A percentile compares a stretch with the other conserved stretches of the same genome.
phyloP scores from a whole-genome alignment of 2,329 filamentous ascomycete species.

The Apiospora sp. region DNA sequence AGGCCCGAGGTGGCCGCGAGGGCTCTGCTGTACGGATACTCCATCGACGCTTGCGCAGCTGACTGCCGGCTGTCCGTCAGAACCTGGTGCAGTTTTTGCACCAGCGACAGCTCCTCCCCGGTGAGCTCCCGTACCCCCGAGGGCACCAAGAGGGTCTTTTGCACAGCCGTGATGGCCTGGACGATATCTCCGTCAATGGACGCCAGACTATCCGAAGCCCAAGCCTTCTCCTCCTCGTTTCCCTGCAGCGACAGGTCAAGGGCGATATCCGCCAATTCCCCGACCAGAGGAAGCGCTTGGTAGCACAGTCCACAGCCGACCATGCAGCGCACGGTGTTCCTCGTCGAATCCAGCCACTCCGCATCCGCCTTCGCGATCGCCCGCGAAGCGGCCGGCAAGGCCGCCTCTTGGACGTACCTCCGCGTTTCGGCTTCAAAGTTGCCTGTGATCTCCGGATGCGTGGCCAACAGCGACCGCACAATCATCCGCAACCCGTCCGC shows the following conservation, averaged over 20 bases:
- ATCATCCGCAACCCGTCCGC: conserved; percentile 49
- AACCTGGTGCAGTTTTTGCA: conserved; percentile 16
- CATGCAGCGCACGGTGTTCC: conserved; percentile 37
- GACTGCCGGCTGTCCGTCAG: conserved; percentile 6
- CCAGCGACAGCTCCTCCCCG: conserved; percentile 28
- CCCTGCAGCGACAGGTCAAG: conserved; percentile 16
- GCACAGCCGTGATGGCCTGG: conserved; percentile 46
- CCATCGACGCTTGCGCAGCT: neutral
- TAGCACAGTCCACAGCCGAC: conserved; percentile 36
- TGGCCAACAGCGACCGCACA: conserved; percentile 42
- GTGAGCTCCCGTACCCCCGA: conserved; percentile 33
- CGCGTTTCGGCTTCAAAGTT: conserved; percentile 43
- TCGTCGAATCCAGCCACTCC: conserved; percentile 21
- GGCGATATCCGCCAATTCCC: conserved; percentile 28
- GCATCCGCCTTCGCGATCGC: neutral
- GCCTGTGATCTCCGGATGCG: conserved; percentile 41
- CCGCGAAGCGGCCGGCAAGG: conserved; percentile 19
- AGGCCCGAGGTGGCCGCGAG: conserved; percentile 20
- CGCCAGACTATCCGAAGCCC: conserved; percentile 22
- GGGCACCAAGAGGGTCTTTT: conserved; percentile 39
- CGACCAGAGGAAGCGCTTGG: conserved; percentile 32
- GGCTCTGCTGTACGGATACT: conserved; percentile 25
- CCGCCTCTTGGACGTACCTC: conserved; percentile 37
- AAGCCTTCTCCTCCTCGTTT: neutral
- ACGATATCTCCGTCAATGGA: conserved; percentile 43